Percentiles rank a stretch among this genome's conserved stretches.
phyloP scores from a whole-genome alignment of 768 basidiomycete species.

The Ramaria sp. region DNA sequence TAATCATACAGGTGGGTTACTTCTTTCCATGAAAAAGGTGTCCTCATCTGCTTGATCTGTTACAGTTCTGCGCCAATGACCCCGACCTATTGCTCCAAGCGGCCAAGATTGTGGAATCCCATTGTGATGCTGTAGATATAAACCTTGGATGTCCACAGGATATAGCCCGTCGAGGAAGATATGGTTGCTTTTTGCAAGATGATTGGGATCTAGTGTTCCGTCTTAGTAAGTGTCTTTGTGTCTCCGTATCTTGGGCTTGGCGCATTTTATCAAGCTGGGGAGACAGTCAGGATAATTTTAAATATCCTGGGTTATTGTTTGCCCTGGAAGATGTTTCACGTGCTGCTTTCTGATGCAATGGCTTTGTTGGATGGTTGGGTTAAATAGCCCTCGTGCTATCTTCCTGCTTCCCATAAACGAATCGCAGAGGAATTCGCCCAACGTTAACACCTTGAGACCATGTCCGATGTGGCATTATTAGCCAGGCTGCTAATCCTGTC shows the following conservation, averaged over 20 bases:
- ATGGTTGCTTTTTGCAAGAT: conserved; percentile 88
- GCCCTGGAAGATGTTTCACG: no score
- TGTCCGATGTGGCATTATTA: no score
- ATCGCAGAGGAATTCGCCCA: no score
- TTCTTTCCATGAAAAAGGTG: not conserved
- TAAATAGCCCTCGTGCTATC: no score
- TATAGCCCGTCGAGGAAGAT: conserved; percentile 78
- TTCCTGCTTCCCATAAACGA: no score
- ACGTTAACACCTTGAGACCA: no score
- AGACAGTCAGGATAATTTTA: not conserved
- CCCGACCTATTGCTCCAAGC: conserved; percentile 67
- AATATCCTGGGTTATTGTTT: not conserved
- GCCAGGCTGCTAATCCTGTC: no score
- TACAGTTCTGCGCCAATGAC: conserved; percentile 81
- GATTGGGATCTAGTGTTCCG: conserved; percentile 85
- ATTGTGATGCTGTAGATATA: conserved; percentile 91
- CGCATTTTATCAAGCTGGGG: not conserved
- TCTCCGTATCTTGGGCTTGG: not conserved
- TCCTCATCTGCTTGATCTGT: conserved; percentile 4
- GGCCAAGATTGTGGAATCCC: conserved; percentile 62
- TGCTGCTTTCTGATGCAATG: no score
- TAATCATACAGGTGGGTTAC: conserved; percentile 60
- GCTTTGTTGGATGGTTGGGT: no score
- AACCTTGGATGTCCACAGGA: conserved; percentile 95
- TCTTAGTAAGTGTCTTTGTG: conserved; percentile 43